phyloP scores from a whole-genome alignment of 2,329 filamentous ascomycete species.

The Pseudogymnoascus sp. region DNA sequence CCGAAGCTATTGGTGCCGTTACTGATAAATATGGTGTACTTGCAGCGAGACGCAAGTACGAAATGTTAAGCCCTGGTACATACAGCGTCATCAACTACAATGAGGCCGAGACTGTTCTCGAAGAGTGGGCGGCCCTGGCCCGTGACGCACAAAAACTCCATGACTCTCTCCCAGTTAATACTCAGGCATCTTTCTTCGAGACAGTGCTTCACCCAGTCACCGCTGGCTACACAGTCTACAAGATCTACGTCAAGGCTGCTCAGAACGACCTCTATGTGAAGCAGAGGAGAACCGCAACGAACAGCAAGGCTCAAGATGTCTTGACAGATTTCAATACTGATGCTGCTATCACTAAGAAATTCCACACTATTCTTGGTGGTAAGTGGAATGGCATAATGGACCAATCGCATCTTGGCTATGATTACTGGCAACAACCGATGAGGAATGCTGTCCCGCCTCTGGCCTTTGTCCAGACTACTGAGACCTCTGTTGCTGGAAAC shows the following conservation, averaged over 20 bases:
- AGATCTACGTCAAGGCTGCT: constrained; percentile 42
- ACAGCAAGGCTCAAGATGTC: constrained; percentile 43
- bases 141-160: constrained; percentile 48
- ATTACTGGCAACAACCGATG: constrained; percentile 65
- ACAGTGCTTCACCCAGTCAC: constrained; percentile 51
- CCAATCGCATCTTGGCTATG: constrained; percentile 47
- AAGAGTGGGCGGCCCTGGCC: constrained; percentile 45
- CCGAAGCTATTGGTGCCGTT: constrained; percentile 41
- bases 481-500: constrained; percentile 51
- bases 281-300: constrained; percentile 49
- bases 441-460: constrained; percentile 56
- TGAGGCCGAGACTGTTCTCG: constrained; percentile 50
- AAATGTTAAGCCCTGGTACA: constrained; percentile 48
- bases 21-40: constrained; percentile 48
- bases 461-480: constrained; percentile 48
- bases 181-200: constrained; percentile 53
- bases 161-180: constrained; percentile 39
- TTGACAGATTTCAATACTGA: constrained; percentile 48
- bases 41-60: constrained; percentile 52
- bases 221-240: constrained; percentile 47
- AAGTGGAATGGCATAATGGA: constrained; percentile 57
- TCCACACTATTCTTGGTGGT: constrained; percentile 48
- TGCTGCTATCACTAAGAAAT: constrained; percentile 44
- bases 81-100: constrained; percentile 57
- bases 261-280: constrained; percentile 46